Base-by-base conservation (phyloP, 768 basidiomycete species). In the Kondoa subrosea region DNA sequence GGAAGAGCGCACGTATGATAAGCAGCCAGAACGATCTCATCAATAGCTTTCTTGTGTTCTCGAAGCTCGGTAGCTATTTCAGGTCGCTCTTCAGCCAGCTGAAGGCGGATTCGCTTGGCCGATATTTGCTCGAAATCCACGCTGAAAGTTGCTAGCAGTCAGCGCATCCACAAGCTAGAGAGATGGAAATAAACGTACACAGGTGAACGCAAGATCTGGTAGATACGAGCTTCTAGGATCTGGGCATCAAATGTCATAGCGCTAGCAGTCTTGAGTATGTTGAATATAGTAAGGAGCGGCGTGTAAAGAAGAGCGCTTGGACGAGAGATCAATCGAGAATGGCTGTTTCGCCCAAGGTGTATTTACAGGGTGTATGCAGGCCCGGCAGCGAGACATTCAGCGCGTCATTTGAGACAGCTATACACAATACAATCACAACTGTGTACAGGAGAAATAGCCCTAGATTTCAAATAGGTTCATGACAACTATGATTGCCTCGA, bases 91-190 rank as follows among this genome's bases (percentile, higher is more conserved):
- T 63, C n/a, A 16, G 30, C 14, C 29, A 63, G 12, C 8, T 27
- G 27, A 63, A 32, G 3, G 14, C 61, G 61, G 17, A 63, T 31
- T 16, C 61, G 15, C n/a, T 63, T 63, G n/a, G 61, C 61, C 3
- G 29, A 31, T 27, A 63, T 63, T 27, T 32, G 30, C 29, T 63
- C 61, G 34, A 63, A 63, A 32, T 63, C 61, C 29, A 63, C 61
- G 33, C 34, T 29, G n/a, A 17, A 4, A 29, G 16, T 17, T 16
- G 3, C 27, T 31, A 27, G 29, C 14, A 27, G 8, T 33, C 34
- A 31, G 29, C 27, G 30, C 16, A 8, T 50, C 21, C 12, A 63
- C 61, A 32, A 27, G 12, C 61, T n/a, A 27, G 16, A 21, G 25
- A 63, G 30, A 50, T 50, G 40, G 21, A 21, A 50, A 8, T 8